Evolutionary conservation across 441 rosid genomes (phyloP), one percentile per base, ranked within the genome.

Genomic region (Sinapis alba): DNA sequence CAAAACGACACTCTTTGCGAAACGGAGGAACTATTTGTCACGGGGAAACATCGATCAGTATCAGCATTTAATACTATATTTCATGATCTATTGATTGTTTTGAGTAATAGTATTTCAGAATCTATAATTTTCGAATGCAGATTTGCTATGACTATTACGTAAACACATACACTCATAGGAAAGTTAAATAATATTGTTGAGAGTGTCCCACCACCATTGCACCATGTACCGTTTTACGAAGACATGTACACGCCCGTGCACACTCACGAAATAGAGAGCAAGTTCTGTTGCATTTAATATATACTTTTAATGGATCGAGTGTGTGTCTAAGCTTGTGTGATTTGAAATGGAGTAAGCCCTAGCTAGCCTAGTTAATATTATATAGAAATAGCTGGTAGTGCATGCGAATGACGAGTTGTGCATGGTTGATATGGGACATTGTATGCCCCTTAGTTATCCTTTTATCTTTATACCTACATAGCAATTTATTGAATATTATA

Each of bases 391-490:
- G 81, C 77, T 78, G 81, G 60, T 78, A 27, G 1, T 54, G 74
- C 78, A 78, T 78, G 81, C 53, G 74, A 73, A 78, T 68, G 74
- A 78, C 78, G 74, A 78, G 74, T 32, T 68, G 61, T 78, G 81
- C 78, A 67, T 78, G 81, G 81, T 78, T 73, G 81, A 67, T 78
- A 43, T 41, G 74, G 58, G 62, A 78, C 81, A 78, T 73, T 13
- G 20, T 68, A 78, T 78, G 71, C 19, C 81, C 81, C 62, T 65
- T 64, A 7, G 13, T 43, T 72, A 72, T 78, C 28, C 16, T n/a
- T 8, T 24, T 34, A 71, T 65, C 62, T 65, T 59, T 65, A 32
- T 65, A 71, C 41, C 38, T 24, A 13, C 61, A 65, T 38, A 21
- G 24, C 41, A 20, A 41, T 71, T 4, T 51, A 50, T 61, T 3